Base-by-base conservation (phyloP, 2,329 filamentous ascomycete genomes). In the Aspergillus sp. region DNA sequence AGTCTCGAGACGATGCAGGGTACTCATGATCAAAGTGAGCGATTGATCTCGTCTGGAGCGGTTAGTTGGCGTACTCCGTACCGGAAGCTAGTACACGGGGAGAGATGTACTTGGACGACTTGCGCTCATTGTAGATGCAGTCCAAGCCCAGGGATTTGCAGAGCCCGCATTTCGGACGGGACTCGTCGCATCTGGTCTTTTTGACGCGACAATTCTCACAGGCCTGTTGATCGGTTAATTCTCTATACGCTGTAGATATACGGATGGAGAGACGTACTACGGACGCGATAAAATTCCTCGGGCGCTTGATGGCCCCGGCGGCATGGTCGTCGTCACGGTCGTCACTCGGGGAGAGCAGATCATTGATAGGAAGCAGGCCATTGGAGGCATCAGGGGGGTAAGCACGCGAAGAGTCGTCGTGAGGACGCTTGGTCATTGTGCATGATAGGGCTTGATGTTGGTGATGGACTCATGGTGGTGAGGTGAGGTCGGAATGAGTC, bases 101-200 rank as follows among this genome's bases (percentile, higher is more conserved):
- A 19, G 36, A 26, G 33, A 57, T 66, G 48, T 55, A 74, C 72
- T 77, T 77, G 34, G 75, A 77, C 8, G 72, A 67, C 54, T 76
- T 75, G 48, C 74, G 72, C 55, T 76, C 72, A 50, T 74, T 73
- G 55, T 77, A 79, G 39, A 68, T 67, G 58, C 76, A 79, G 12
- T 75, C 71, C 30, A 75, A 50, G 5, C 71, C 72, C 40, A 73
- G 68, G 9, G 65, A 60, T 52, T 70, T 73, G 60, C 76, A 79
- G 42, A 76, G 67, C 29, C 74, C 74, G 52, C 76, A 79, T 49
- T 59, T 65, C 42, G 76, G 75, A 30, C 72, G 64, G 48, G 76
- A 76, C 58, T 78, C 75, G 50, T 79, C 75, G 57, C 76, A 79
- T 62, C 74, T 61, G 12, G 74, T 77, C 61, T 78, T 78, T 55